These are phyloP conservation scores for Neurospora sp. DNA, from an alignment of 2,329 filamentous ascomycete species.

Conservation along the genomic window DNA sequence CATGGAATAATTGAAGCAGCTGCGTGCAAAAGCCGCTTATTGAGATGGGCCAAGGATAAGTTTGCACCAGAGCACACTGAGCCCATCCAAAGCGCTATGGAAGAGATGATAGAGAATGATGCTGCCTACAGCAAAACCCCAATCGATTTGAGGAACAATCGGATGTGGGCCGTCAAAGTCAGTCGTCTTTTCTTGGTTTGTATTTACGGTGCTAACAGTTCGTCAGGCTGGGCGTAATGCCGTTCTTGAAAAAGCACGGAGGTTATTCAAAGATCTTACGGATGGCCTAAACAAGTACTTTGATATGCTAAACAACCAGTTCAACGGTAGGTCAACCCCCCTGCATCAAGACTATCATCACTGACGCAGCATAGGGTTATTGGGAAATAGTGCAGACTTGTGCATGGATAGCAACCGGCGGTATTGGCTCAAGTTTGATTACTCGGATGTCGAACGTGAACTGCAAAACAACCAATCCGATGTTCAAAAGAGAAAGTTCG, in stretches of 20 bases:
- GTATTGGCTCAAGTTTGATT: constrained; percentile 64
- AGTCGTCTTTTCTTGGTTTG: neutral
- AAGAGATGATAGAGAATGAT: constrained; percentile 66
- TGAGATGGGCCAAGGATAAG: constrained; percentile 52
- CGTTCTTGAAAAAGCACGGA: constrained; percentile 40
- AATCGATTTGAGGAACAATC: constrained; percentile 78
- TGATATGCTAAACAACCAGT: constrained; percentile 7
- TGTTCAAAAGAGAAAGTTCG: constrained; percentile 38
- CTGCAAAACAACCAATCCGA: constrained; percentile 9
- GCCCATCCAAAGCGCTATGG: constrained; percentile 54
- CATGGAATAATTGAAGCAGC: constrained; percentile 58
- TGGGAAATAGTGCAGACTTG: constrained; percentile 26
- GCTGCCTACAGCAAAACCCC: constrained; percentile 68
- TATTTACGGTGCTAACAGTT: constrained; percentile 12
- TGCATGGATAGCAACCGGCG: constrained; percentile 69
- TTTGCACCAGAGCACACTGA: constrained; percentile 55
- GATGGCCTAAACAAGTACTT: constrained; percentile 9
- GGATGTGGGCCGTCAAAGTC: constrained; percentile 79
- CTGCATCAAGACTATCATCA: too few relatives aligned
- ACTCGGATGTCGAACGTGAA: constrained; percentile 46
- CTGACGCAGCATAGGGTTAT: neutral
- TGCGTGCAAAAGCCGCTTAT: constrained; percentile 49
- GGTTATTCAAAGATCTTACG: constrained; percentile 4
- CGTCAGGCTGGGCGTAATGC: constrained; percentile 66
- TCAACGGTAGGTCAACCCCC: constrained; percentile 3